These are phyloP conservation scores for Eucalyptus cladocalyx DNA, from an alignment of 345 rosid genomes.

Conservation along the genomic window DNA sequence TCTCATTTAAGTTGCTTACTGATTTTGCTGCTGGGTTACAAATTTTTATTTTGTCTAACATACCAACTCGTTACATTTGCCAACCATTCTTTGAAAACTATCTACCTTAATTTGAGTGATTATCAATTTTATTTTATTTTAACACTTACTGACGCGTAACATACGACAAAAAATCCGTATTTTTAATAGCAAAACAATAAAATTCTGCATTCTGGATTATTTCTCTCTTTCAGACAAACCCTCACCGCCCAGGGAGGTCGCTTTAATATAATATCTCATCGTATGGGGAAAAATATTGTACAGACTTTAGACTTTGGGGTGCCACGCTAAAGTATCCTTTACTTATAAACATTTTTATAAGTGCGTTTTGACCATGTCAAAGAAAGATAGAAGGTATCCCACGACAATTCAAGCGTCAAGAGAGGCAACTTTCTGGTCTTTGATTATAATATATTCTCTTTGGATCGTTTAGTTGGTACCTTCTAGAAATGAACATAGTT, in stretches of 20 bases:
- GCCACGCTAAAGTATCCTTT: not conserved
- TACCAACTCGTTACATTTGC: not conserved
- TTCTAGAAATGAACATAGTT: not conserved
- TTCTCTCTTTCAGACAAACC: not conserved
- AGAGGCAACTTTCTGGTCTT: not conserved
- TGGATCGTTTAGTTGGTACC: not conserved
- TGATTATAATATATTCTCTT: not conserved
- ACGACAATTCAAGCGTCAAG: not conserved
- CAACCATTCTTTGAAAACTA: not conserved
- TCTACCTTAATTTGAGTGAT: not conserved
- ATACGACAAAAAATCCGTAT: not conserved
- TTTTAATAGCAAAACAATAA: not conserved
- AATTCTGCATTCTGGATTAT: not conserved
- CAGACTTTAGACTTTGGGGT: not conserved
- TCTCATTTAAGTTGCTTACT: not conserved
- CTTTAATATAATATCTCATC: not conserved
- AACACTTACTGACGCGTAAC: not conserved
- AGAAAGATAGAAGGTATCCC: not conserved
- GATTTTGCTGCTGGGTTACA: not conserved
- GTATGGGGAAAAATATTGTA: not conserved
- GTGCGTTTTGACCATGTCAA: not conserved
- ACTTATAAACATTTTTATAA: rapidly evolving
- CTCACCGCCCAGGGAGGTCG: not conserved
- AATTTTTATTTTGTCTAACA: not conserved
- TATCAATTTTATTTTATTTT: not conserved